Conservation (phyloP, 2,329 filamentous ascomycete genomes). For the Cercospora nicotianae region DNA sequence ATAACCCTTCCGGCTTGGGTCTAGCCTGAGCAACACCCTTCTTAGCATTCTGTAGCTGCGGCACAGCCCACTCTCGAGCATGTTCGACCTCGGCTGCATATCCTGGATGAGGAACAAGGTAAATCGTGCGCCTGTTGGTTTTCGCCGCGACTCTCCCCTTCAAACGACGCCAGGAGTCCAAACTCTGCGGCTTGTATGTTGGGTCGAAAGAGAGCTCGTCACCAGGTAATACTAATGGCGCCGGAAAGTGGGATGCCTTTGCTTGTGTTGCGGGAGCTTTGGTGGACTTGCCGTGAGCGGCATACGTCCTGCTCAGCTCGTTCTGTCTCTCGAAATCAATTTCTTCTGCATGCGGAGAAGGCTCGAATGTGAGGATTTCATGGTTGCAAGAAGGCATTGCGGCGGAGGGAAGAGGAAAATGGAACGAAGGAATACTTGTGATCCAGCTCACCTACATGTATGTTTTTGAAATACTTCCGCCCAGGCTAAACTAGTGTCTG, state of each 20-base stretch:
- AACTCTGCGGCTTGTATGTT: slow-evolving; percentile 53
- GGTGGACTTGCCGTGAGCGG: neutral
- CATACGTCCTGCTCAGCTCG: slow-evolving; percentile 23
- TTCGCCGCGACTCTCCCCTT: slow-evolving; percentile 53
- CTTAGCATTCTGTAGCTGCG: slow-evolving; percentile 14
- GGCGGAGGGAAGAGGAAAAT: neutral
- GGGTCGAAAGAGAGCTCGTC: slow-evolving; percentile 60
- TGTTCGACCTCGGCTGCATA: slow-evolving; percentile 41
- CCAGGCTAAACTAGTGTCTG: neutral
- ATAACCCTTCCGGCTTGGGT: neutral
- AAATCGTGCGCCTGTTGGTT: slow-evolving; percentile 51
- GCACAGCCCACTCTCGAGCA: slow-evolving; percentile 49
- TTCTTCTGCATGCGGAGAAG: slow-evolving; percentile 40
- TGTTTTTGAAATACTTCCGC: neutral
- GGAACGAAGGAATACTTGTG: neutral
- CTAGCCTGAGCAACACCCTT: neutral
- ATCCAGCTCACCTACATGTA: neutral
- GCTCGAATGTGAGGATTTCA: slow-evolving; percentile 24
- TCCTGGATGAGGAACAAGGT: slow-evolving; percentile 52
- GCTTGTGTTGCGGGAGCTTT: slow-evolving; percentile 9
- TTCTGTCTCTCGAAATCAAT: slow-evolving; percentile 40
- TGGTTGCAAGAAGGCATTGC: slow-evolving; percentile 16
- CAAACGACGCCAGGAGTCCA: slow-evolving; percentile 53
- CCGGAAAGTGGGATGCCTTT: slow-evolving; percentile 51
- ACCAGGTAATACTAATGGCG: slow-evolving; percentile 59